Evolutionary conservation across 2,329 filamentous ascomycete species (phyloP), one percentile per base, ranked within the genome.

Genomic region (Aspergillus tubingensis): DNA sequence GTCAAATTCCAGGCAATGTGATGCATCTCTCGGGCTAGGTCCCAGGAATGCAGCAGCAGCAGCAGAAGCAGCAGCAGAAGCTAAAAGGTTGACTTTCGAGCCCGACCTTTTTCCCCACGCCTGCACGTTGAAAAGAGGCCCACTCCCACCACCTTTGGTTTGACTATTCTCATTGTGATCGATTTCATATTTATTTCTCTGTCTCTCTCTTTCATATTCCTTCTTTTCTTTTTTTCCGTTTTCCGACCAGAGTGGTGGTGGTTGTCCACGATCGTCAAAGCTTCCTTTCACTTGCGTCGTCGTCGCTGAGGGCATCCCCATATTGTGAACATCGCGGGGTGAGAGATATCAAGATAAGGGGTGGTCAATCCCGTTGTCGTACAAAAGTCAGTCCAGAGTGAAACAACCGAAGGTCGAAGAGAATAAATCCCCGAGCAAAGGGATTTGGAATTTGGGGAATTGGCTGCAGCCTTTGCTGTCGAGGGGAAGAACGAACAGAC

Each of bases 1-100:
- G 65, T 65, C 62, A 67, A 63, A 60, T 62, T 58, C 58, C 61
- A 63, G 67, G 64, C 62, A 67, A 74, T 71, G 69, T 74, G 71
- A 73, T 70, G 65, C 66, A 67, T 73, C 67, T 65, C 67, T 62
- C 65, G 61, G 67, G 56, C 65, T 65, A 62, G 61, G 65, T 58
- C 61, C 54, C 61, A 65, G 57, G 60, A 61, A 58, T 56, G 58
- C 62, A 59, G 58, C 51, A 58, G 30, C 30, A 32, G 32, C 32
- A 36, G 32, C 32, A 36, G 32, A 4, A 36, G 19, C 19, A 30
- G 30, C 30, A 32, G 30, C 30, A 32, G 30, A 36, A 36, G 56
- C 62, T 58, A 59, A 59, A 55, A 54, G 49, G 57, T 54, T 62
- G 57, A 44, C 49, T 58, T 59, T 59, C 36, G 48, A 59, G 54